These are phyloP conservation scores for Chenopodium berlandieri DNA, from an alignment of 148 eudicot genomes.

Conservation along the genomic window DNA sequence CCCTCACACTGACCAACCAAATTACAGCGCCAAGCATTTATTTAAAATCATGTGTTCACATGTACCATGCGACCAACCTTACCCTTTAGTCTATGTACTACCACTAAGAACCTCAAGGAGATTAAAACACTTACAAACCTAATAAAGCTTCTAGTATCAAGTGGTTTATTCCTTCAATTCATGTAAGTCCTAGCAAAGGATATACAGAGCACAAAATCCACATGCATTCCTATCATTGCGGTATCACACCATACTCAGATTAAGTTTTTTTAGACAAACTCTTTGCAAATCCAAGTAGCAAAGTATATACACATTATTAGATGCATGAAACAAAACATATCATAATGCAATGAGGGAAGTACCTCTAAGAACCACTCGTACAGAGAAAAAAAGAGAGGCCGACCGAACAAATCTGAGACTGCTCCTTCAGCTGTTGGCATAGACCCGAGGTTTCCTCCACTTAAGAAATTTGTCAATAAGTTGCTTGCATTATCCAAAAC, in stretches of 20 bases:
- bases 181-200: constrained; percentile 7
- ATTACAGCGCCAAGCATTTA: background rate
- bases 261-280: background rate
- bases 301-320: background rate
- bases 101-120: background rate
- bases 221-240: background rate
- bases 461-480: constrained; percentile 78
- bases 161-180: background rate
- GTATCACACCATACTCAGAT: background rate
- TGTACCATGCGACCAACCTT: background rate
- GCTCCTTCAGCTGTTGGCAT: constrained; percentile 99
- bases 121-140: background rate
- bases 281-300: background rate
- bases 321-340: background rate
- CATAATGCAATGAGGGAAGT: constrained; percentile 23
- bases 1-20: background rate
- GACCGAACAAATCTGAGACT: constrained; percentile 84
- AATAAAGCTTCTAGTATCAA: background rate
- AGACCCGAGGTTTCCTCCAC: constrained; percentile 78
- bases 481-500: constrained; percentile 94
- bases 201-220: background rate
- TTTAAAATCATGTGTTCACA: background rate
- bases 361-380: constrained; percentile 99
- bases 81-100: background rate
- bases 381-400: constrained; percentile 86